These are phyloP conservation scores for Yamadazyma taylorii DNA, from an alignment of 1,139 yeast species.

Conservation along the genomic window DNA sequence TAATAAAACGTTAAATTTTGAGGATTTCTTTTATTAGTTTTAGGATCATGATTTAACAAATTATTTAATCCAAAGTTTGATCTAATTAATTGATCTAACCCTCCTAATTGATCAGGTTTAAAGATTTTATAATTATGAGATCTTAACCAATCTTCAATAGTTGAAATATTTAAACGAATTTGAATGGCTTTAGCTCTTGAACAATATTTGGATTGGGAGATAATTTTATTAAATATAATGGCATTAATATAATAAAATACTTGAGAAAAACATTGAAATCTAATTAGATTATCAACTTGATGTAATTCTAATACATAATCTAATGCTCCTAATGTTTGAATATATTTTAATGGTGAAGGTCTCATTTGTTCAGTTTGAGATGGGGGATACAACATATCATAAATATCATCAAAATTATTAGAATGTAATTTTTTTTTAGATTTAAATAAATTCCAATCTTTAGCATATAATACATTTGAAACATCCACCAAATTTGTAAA, in stretches of 20 bases:
- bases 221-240: conserved; percentile 69
- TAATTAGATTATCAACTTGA: conserved; percentile 71
- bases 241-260: conserved; percentile 79
- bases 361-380: conserved; percentile 58
- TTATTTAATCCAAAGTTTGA: conserved; percentile 22
- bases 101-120: conserved; percentile 39
- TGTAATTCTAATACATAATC: conserved; percentile 83
- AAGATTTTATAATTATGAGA: conserved; percentile 65
- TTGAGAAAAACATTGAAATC: conserved; percentile 74
- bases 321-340: conserved; percentile 86
- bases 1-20: conserved; percentile 47
- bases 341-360: conserved; percentile 85
- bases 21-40: conserved; percentile 25
- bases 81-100: conserved; percentile 25
- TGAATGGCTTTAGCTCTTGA: conserved; percentile 88
- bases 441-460: conserved; percentile 75
- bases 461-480: conserved; percentile 59
- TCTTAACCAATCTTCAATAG: conserved; percentile 91
- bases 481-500: conserved; percentile 68
- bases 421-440: conserved; percentile 39
- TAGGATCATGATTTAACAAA: conserved; percentile 21
- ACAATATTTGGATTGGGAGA: conserved; percentile 64
- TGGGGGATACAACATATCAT: conserved; percentile 73
- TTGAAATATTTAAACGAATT: conserved; percentile 79
- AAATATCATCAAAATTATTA: conserved; percentile 64